phyloP scores from a whole-genome alignment of 2,329 filamentous ascomycete species.

The Venturia asperata region DNA sequence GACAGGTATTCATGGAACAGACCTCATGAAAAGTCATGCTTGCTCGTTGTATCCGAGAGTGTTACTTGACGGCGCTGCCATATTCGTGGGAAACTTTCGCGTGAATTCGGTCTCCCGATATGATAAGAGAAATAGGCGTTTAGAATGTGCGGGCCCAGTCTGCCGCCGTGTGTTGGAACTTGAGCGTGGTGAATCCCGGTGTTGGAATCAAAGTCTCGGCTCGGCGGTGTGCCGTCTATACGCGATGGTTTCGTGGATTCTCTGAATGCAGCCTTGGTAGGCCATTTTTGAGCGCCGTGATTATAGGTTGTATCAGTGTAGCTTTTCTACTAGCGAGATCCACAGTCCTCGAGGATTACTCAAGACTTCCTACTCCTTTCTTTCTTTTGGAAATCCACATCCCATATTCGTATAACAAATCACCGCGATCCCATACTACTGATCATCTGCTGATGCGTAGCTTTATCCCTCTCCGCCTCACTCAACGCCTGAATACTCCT shows the following conservation, averaged over 20 bases:
- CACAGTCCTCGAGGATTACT: background rate
- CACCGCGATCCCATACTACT: constrained; percentile 38
- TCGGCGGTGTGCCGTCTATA: background rate
- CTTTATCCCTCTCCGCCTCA: constrained; percentile 74
- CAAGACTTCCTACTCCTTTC: background rate
- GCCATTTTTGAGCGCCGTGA: background rate
- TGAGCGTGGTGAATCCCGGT: no score
- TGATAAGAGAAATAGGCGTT: no score
- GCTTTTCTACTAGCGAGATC: background rate
- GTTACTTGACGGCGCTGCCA: no score
- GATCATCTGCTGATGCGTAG: constrained; percentile 85
- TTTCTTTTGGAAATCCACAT: background rate
- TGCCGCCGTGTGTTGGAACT: no score
- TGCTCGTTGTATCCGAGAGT: no score
- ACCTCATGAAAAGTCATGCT: no score
- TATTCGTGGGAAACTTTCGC: no score
- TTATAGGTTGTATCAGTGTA: background rate
- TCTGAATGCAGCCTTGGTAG: background rate
- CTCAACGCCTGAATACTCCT: constrained; percentile 79
- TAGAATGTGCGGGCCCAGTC: no score
- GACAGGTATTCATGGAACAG: no score
- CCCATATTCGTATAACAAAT: background rate
- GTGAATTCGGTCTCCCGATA: no score
- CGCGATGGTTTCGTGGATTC: background rate
- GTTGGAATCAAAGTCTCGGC: background rate